A percentile compares a stretch with the other conserved stretches of the same genome.
Evolutionary conservation across 768 basidiomycete species (phyloP).

Genomic region (Boletus reticulatus): DNA sequence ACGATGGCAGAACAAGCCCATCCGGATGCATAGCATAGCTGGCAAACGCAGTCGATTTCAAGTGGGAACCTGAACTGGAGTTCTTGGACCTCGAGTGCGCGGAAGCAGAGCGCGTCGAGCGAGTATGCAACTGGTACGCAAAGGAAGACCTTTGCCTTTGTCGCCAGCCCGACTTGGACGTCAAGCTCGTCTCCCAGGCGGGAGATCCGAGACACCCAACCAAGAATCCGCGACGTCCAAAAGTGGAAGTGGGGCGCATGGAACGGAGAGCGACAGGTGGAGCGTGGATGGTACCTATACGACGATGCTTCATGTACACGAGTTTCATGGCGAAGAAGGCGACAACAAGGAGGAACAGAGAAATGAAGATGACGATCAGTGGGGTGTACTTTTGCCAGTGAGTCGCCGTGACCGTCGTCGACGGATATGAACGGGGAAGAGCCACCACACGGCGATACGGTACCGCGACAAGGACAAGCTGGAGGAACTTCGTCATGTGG

Average conservation of each 20-base stretch:
- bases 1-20: not conserved
- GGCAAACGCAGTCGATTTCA: constrained; percentile 8
- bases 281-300: constrained; percentile 25
- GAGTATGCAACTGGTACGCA: constrained; percentile 5
- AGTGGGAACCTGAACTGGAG: constrained; percentile 4
- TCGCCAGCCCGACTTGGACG: constrained; percentile 15
- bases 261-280: not conserved
- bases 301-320: constrained; percentile 29
- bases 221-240: constrained; percentile 12
- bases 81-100: not conserved
- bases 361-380: constrained; percentile 11
- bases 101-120: constrained; percentile 4
- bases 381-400: constrained; percentile 5
- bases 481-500: constrained; percentile 3
- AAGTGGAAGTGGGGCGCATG: not conserved
- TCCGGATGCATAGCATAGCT: constrained; percentile 5
- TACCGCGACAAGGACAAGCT: not conserved
- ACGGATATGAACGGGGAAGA: constrained; percentile 6
- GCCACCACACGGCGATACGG: constrained; percentile 8
- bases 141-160: constrained; percentile 3
- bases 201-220: constrained; percentile 33
- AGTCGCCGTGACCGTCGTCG: not conserved
- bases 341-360: constrained; percentile 15
- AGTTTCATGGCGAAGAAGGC: constrained; percentile 22
- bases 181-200: constrained; percentile 26